These are phyloP conservation scores for Dictyostelium purpureum DNA, from an alignment of 78 protist species.

Conservation along the genomic window DNA sequence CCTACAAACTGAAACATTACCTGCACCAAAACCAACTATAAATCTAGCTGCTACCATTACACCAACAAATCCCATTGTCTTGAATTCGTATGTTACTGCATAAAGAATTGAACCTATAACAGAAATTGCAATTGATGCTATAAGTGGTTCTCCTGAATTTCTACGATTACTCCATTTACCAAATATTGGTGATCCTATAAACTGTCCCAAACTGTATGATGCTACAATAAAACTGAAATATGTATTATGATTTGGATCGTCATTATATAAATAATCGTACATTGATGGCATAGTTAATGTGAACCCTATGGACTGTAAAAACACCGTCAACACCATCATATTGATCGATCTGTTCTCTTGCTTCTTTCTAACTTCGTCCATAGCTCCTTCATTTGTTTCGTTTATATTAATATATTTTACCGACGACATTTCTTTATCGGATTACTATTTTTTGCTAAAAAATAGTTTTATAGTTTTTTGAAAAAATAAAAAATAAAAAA, in stretches of 20 bases:
- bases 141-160: conserved; percentile 12
- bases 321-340: conserved; percentile 67
- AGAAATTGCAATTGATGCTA: conserved; percentile 5
- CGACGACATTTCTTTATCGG: too few species aligned
- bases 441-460: too few species aligned
- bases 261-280: neutral
- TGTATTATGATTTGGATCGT: neutral
- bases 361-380: neutral
- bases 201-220: conserved; percentile 62
- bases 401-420: too few species aligned
- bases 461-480: too few species aligned
- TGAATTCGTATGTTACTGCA: conserved; percentile 2
- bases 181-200: conserved; percentile 65
- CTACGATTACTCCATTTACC: conserved; percentile 70
- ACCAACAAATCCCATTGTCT: neutral
- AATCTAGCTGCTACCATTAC: conserved; percentile 49
- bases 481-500: too few species aligned
- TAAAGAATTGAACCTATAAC: conserved; percentile 57
- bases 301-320: conserved; percentile 52
- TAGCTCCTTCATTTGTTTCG: too few species aligned
- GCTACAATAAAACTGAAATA: conserved; percentile 36
- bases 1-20: conserved; percentile 57
- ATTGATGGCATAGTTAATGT: conserved; percentile 43
- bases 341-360: neutral
- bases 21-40: conserved; percentile 68